These are phyloP conservation scores for Hypsizygus ulmarius DNA, from an alignment of 1,284 basidiomycete species.

Conservation along the genomic window DNA sequence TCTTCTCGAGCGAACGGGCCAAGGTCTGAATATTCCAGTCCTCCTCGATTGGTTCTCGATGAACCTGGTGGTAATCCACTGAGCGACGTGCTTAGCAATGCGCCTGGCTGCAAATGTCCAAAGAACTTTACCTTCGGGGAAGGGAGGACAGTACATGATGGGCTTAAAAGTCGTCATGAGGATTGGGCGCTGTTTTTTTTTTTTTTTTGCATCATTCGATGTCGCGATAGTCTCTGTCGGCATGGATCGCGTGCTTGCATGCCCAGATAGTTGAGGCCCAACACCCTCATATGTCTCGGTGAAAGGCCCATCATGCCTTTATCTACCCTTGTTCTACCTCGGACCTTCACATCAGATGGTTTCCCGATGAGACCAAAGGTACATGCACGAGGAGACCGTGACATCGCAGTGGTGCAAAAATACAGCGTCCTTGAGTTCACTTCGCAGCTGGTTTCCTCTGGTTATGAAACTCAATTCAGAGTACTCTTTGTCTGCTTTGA, in stretches of 20 bases:
- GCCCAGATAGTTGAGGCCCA: background rate
- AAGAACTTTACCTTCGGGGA: conserved; percentile 24
- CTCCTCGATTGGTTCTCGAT: conserved; percentile 36
- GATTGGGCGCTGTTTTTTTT: conserved; percentile 25
- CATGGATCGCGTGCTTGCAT: background rate
- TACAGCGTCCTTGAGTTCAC: background rate
- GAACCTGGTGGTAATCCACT: conserved; percentile 32
- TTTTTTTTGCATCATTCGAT: background rate
- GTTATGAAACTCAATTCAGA: no score
- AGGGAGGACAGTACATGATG: conserved; percentile 21
- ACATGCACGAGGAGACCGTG: conserved; percentile 2
- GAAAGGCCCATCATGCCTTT: no score
- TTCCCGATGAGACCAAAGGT: no score
- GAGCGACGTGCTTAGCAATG: conserved; percentile 37
- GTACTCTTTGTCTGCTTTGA: no score
- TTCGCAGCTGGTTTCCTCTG: no score
- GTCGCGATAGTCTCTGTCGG: conserved; percentile 3
- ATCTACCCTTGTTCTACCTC: no score
- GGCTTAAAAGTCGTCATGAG: conserved; percentile 35
- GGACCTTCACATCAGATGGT: no score
- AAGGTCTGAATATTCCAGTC: conserved; percentile 38
- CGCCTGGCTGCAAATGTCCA: conserved; percentile 8
- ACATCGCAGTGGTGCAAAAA: background rate
- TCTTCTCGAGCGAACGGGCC: conserved; percentile 35
- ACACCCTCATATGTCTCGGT: no score